Evolutionary conservation across 2,329 filamentous ascomycete genomes (phyloP), one percentile per base, ranked within the genome.

Genomic region (Penicillium crustosum): DNA sequence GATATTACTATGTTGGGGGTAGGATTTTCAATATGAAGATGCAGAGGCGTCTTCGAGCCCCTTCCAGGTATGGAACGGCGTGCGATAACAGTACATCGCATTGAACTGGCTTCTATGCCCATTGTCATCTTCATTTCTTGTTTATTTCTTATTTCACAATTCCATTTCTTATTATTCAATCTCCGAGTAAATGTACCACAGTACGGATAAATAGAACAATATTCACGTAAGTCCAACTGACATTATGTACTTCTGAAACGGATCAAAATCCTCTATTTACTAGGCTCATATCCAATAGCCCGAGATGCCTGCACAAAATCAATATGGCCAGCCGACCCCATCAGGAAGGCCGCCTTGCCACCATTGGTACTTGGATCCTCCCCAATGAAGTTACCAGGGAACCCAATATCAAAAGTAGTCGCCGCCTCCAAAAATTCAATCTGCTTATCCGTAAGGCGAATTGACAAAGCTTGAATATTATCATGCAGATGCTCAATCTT

Each of bases 351-450:
- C 2, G 38, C 15, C 47, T 62, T 44, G 2, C 68, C 69, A 29
- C 66, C 65, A 5, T 59, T 66, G 12, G 61, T 61, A 35, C 60
- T 66, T 6, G 71, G 70, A 57, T 73, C 65, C 13, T 36, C 39
- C 6, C 70, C 70, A 38, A 89, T 70, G 64, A 91, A 84, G 68
- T 77, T 83, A 60, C 79, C 75, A 0, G 89, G 89, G 73, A 91
- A 92, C 0, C 88, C 88, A 39, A 84, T 67, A 49, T 90, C 83
- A 61, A 91, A 89, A 0, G 78, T 76, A 36, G 78, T 79, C 0
- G 86, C 85, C 6, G 68, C 76, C 59, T 92, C 89, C 57, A 92
- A 86, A 64, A 86, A 82, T 38, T 83, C 74, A 27, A 93, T 83
- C 43, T 93, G 87, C 58, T 87, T 80, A 0, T 78, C 70, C 0